phyloP scores from a whole-genome alignment of 441 rosid genomes.

The Lepidium campestre region DNA sequence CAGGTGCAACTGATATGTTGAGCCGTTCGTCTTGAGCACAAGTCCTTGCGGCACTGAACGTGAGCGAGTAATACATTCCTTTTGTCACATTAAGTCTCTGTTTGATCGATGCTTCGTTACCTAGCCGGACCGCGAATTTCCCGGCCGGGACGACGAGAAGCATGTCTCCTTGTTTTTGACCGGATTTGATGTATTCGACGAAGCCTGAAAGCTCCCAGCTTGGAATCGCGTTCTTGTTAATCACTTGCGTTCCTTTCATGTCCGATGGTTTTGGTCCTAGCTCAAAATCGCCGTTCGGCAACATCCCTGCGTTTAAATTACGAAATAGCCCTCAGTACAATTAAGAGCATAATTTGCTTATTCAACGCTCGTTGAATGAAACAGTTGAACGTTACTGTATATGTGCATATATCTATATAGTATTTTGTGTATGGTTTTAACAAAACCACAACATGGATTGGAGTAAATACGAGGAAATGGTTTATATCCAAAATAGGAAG shows the following conservation, averaged over 20 bases:
- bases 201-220: conserved; percentile 51
- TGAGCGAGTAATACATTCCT: conserved; percentile 52
- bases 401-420: neutral
- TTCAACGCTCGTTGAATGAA: too few species aligned
- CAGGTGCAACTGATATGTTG: conserved; percentile 59
- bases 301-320: conserved; percentile 31
- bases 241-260: conserved; percentile 48
- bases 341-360: neutral
- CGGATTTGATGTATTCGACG: conserved; percentile 56
- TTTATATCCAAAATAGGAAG: neutral
- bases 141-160: conserved; percentile 63
- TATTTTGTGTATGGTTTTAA: neutral
- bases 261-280: conserved; percentile 41
- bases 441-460: neutral
- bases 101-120: conserved; percentile 63
- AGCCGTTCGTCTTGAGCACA: conserved; percentile 62
- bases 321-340: neutral
- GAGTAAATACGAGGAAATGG: neutral
- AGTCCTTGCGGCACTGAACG: conserved; percentile 63
- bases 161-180: conserved; percentile 76
- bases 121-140: conserved; percentile 49
- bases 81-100: conserved; percentile 36
- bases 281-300: conserved; percentile 64
- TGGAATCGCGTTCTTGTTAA: conserved; percentile 38
- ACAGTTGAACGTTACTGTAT: too few species aligned